Percentiles rank a stretch among this genome's conserved stretches.
These are phyloP conservation scores for Amylostereum areolatum DNA, from an alignment of 1,284 basidiomycete genomes.

Conservation along the genomic window DNA sequence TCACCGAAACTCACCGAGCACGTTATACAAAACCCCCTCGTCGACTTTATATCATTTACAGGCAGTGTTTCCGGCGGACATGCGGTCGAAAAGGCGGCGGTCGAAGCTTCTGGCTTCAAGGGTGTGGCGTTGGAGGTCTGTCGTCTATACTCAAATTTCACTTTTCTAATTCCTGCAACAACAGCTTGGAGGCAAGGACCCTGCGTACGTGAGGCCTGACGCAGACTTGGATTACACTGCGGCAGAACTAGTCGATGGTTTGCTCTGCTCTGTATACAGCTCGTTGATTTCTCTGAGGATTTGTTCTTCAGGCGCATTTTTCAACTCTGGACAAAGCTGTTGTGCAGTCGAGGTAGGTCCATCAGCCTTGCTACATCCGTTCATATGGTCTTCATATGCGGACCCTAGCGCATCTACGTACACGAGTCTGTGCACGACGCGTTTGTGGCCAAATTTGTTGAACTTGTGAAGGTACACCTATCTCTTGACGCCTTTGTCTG, in stretches of 20 bases:
- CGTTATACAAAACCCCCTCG: conserved; percentile 59
- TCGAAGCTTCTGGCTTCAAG: conserved; percentile 67
- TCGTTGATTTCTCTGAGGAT: conserved; percentile 1
- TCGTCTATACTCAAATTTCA: background rate
- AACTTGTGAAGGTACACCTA: conserved; percentile 57
- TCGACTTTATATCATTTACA: conserved; percentile 87
- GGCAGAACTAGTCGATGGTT: conserved; percentile 85
- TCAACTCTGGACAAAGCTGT: conserved; percentile 94
- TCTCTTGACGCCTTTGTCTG: background rate
- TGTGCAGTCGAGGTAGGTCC: conserved; percentile 70
- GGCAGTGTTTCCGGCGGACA: conserved; percentile 74
- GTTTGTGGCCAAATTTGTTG: conserved; percentile 76
- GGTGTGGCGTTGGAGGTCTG: conserved; percentile 70
- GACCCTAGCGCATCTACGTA: conserved; percentile 82
- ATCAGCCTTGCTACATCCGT: background rate
- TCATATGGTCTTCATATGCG: background rate
- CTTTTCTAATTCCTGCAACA: background rate
- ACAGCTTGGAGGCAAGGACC: conserved; percentile 94
- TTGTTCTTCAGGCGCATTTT: conserved; percentile 65
- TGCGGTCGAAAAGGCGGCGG: conserved; percentile 58
- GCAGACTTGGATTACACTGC: conserved; percentile 82
- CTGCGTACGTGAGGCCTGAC: conserved; percentile 87
- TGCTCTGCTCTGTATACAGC: conserved; percentile 8
- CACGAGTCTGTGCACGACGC: conserved; percentile 78
- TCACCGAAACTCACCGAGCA: conserved; percentile 59